Percentiles rank a stretch among this genome's conserved stretches.
phyloP scores from a whole-genome alignment of 805 yeast species.

The Spathaspora passalidarum region DNA sequence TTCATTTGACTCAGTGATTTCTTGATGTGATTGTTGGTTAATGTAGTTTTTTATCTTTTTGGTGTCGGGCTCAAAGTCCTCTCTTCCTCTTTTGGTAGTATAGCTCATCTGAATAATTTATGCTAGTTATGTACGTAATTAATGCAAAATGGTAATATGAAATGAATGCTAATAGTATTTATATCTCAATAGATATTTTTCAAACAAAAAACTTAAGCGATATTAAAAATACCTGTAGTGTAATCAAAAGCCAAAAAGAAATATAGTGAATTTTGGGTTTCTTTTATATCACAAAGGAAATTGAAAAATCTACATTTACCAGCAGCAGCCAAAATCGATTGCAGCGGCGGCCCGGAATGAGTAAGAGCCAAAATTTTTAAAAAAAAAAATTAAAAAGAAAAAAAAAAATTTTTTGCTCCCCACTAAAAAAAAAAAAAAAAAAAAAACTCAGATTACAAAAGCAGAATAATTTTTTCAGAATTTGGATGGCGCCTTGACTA shows the following conservation, averaged over 20 bases:
- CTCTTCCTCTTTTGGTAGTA: constrained; percentile 15
- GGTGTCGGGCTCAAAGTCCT: constrained; percentile 12
- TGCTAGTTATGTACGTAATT: too few relatives aligned
- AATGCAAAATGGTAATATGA: too few relatives aligned
- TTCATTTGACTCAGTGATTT: constrained; percentile 29
- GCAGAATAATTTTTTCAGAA: too few relatives aligned
- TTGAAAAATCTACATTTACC: neutral
- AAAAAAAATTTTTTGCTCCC: neutral
- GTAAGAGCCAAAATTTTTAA: neutral
- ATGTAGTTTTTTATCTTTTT: constrained; percentile 15
- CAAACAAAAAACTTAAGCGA: neutral
- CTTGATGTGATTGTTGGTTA: constrained; percentile 13
- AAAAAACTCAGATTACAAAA: too few relatives aligned
- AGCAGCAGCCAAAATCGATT: neutral
- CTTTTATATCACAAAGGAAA: neutral
- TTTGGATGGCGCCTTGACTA: too few relatives aligned
- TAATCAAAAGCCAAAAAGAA: neutral
- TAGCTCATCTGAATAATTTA: constrained; percentile 6
- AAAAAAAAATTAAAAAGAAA: neutral
- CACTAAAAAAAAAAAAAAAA: too few relatives aligned
- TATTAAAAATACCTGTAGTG: too few relatives aligned
- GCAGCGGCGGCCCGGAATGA: neutral
- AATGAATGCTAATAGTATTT: too few relatives aligned
- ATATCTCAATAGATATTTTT: too few relatives aligned
- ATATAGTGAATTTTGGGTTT: neutral